Evolutionary conservation across 331 rosid genomes (phyloP), one percentile per base, ranked within the genome.

Genomic region (Saraca asoca): DNA sequence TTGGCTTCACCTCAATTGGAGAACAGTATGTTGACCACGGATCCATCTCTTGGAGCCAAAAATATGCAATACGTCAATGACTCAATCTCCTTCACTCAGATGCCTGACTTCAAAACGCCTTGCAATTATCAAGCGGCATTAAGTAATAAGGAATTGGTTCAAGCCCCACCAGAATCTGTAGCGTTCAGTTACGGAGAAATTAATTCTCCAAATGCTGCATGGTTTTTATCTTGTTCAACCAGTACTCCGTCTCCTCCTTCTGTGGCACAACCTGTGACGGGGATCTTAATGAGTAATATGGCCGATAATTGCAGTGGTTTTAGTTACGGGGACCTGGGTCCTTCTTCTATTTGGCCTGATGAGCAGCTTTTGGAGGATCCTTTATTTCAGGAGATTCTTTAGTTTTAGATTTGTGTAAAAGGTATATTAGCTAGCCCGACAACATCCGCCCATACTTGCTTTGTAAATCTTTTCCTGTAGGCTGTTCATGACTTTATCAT

Each of bases 261-360:
- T 6, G 62, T 50, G 59, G 79, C 59, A 58, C 84, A 69, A 6
- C 43, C 69, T 0, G 35, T 61, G 6, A 52, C 78, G 6, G 20
- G 17, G 53, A 31, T n/a, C n/a, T n/a, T 81, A 7, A 49, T 72
- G 15, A 65, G 67, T 62, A 75, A 70, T 44, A 38, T 56, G 29
- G 78, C 63, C 3, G 87, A 76, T 64, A 55, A 45, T 33, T 58
- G 87, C 63, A 81, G 76, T 51, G 69, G 58, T 50, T 72, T 84
- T 43, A 78, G 80, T 81, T 78, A 61, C 12, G 88, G 66, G 33
- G 88, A 73, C 53, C 64, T 63, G 15, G 71, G 71, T 39, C 48
- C 72, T 76, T n/a, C n/a, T n/a, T 73, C 80, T 4, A 74, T 62
- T 35, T 87, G 90, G 95, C 80, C 85, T 6, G 91, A 24, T 24